Evolutionary conservation across 768 basidiomycete genomes (phyloP), one percentile per base, ranked within the genome.

Genomic region (Coprinellus micaceus): DNA sequence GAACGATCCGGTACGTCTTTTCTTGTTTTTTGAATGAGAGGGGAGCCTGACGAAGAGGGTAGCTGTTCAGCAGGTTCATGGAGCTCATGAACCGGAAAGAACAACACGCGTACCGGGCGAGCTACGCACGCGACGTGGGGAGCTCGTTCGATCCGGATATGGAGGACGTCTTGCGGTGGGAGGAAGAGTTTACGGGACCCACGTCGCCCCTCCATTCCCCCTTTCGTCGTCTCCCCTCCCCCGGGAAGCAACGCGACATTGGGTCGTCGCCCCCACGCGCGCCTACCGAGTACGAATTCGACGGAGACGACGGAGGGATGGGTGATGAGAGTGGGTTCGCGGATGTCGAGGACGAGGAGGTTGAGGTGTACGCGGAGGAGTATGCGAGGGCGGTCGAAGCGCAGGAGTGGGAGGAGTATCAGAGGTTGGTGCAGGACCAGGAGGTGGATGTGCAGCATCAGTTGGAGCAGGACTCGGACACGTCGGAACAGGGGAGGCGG

Each of bases 141-240:
- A 88, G 86, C 15, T 89, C 88, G 1, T 82, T 88, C 56, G 88
- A 90, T 64, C 88, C 88, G 4, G 82, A 83, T 65, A 69, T 88
- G 63, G 86, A 90, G 30, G 86, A 89, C 55, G 66, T 80, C 3
- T 70, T 61, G 21, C 63, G 67, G n/a, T 89, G 86, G 87, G 87
- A 88, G 66, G 62, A 69, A 26, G 82, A 82, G 44, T 63, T 88
- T 3, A 64, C 62, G 61, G 77, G 85, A 77, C 55, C 2, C 56
- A 48, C 52, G 50, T 36, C 25, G 28, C 51, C 11, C 54, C 19
- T 19, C 53, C 7, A 29, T 29, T 2, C 13, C 3, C 26, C 36
- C 45, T 30, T 52, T 52, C 15, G 41, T 49, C 44, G 21, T 10
- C 44, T 9, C 47, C 47, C 47, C 4, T 49, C 25, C 47, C 12